These are phyloP conservation scores for Pseudognaphalium luteoalbum DNA, from an alignment of 129 eudicot species.

Conservation along the genomic window DNA sequence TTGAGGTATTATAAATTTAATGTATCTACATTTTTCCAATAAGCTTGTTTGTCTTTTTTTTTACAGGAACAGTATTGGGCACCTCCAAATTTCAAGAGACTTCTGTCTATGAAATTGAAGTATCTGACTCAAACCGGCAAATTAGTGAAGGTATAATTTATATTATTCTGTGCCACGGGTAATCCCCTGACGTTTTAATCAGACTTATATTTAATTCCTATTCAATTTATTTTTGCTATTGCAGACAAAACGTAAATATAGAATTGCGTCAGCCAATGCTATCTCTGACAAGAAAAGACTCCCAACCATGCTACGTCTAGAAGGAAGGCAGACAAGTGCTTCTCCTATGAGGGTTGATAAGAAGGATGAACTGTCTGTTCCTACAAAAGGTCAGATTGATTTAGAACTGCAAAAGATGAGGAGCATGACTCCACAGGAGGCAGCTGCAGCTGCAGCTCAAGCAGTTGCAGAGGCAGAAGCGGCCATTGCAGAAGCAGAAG, in stretches of 20 bases:
- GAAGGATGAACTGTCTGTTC: slow-evolving; percentile 46
- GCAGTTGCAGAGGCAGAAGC: slow-evolving; percentile 98
- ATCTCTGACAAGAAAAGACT: slow-evolving; percentile 58
- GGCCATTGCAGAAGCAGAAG: slow-evolving; percentile 96
- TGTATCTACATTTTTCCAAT: slow-evolving; percentile 19
- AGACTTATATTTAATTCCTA: neutral
- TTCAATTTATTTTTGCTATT: too few relatives aligned
- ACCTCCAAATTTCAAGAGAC: slow-evolving; percentile 85
- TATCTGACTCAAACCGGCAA: slow-evolving; percentile 73
- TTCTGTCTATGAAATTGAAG: slow-evolving; percentile 83
- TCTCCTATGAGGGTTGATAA: slow-evolving; percentile 43
- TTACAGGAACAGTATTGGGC: slow-evolving; percentile 94
- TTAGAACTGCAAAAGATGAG: slow-evolving; percentile 81
- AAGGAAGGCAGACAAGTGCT: slow-evolving; percentile 52
- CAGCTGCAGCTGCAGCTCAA: slow-evolving; percentile 90
- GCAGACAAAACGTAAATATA: slow-evolving; percentile 78
- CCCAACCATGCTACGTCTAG: slow-evolving; percentile 44
- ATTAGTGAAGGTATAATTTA: slow-evolving; percentile 63
- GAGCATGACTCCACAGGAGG: slow-evolving; percentile 90
- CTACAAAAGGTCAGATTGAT: slow-evolving; percentile 71
- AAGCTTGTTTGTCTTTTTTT: slow-evolving; percentile 1
- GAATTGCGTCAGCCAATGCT: slow-evolving; percentile 49
- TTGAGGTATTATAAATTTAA: neutral
- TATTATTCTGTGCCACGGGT: neutral
- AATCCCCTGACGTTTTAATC: neutral